Conservation (phyloP, 495 filamentous ascomycete species). For the Aspergillus avenaceus region DNA sequence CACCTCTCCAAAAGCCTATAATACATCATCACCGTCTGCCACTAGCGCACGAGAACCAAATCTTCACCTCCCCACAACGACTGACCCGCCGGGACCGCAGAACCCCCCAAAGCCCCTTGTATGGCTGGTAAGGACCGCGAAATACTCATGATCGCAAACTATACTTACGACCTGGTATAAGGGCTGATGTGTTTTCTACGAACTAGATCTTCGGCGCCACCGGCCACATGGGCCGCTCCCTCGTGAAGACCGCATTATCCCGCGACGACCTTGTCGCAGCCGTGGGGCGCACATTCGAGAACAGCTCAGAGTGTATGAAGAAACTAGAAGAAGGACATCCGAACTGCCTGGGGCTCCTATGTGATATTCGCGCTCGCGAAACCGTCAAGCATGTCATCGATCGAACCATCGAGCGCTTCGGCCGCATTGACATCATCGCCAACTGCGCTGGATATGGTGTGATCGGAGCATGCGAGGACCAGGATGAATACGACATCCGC, state of each 20-base stretch:
- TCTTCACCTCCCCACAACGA: slow-evolving; percentile 65
- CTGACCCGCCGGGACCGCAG: slow-evolving; percentile 71
- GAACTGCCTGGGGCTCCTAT: slow-evolving; percentile 75
- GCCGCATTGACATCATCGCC: slow-evolving; percentile 80
- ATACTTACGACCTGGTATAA: too few species aligned
- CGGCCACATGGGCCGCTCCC: slow-evolving; percentile 89
- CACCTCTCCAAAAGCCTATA: slow-evolving; percentile 23
- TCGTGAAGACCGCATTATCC: slow-evolving; percentile 75
- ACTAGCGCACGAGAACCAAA: slow-evolving; percentile 34
- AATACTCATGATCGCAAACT: neutral
- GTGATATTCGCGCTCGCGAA: slow-evolving; percentile 80
- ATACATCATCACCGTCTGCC: slow-evolving; percentile 23
- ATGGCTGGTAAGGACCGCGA: slow-evolving; percentile 62
- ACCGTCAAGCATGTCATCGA: slow-evolving; percentile 72
- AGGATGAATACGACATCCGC: slow-evolving; percentile 89
- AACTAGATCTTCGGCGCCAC: slow-evolving; percentile 85
- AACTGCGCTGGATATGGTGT: slow-evolving; percentile 93
- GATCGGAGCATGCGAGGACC: slow-evolving; percentile 93
- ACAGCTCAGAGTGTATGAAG: slow-evolving; percentile 65
- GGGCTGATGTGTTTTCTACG: neutral
- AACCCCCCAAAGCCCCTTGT: slow-evolving; percentile 70
- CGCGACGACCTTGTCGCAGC: slow-evolving; percentile 85
- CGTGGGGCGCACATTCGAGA: slow-evolving; percentile 81
- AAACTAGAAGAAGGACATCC: slow-evolving; percentile 46
- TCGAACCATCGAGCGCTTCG: slow-evolving; percentile 65